Evolutionary conservation across 495 filamentous ascomycete genomes (phyloP), one percentile per base, ranked within the genome.

Genomic region (Talaromyces adpressus): DNA sequence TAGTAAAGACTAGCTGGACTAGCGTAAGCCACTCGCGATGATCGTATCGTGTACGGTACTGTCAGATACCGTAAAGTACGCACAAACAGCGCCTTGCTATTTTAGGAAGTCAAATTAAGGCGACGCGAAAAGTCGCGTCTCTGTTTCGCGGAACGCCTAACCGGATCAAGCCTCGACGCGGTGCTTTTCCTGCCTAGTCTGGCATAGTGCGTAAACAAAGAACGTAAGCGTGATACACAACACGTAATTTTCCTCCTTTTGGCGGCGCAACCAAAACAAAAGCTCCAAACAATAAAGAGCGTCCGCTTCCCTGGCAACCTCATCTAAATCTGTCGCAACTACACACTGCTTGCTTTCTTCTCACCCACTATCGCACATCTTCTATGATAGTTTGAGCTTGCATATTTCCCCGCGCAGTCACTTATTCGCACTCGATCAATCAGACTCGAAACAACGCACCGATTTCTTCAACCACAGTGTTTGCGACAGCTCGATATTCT

Each of bases 201-300:
- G 52, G 52, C 5, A 56, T 56, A 56, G 52, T 11, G 52, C 52
- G 22, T 56, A 25, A 56, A 56, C 52, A 56, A 56, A 56, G 4
- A 30, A 18, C 23, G 52, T 56, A 56, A 56, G 12, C 11, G 9
- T 14, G 11, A 29, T 56, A 56, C 52, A 56, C 52, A 56, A 56
- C 52, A 56, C 52, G 56, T 58, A 58, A 58, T 32, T 18, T 32
- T 58, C 29, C 12, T 58, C n/a, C 29, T 29, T 23, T 22, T 14
- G 56, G 8, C 30, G 30, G 16, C 47, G 57, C 51, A 62, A 69
- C 64, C 68, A 70, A 68, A 70, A 72, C 70, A 72, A 72, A 69
- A 57, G 27, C 27, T 56, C 23, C 52, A 25, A 27, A 29, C 52
- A 36, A 36, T 16, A 36, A 56, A 58, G 56, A 20, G 23, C 9